phyloP scores from a whole-genome alignment of 768 basidiomycete genomes.

The Lactarius psammicola region DNA sequence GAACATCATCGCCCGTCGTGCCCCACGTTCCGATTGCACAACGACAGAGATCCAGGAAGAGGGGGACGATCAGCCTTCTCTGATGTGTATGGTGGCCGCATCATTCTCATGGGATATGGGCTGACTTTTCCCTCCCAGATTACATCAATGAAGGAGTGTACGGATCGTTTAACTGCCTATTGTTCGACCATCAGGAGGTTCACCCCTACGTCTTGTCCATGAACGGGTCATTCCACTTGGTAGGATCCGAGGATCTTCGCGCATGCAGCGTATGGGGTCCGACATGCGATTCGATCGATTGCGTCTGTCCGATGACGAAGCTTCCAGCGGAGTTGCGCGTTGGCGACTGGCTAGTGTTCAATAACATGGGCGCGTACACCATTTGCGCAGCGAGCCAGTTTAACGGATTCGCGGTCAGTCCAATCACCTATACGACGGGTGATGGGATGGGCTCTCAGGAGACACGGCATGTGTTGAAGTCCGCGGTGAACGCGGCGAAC shows the following conservation, averaged over 20 bases:
- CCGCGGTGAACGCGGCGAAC: slow-evolving; percentile 40
- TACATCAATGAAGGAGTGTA: slow-evolving; percentile 94
- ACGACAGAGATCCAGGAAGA: slow-evolving; percentile 31
- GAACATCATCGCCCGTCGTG: slow-evolving; percentile 89
- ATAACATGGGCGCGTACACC: slow-evolving; percentile 99
- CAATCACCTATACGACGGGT: slow-evolving; percentile 76
- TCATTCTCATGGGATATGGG: slow-evolving; percentile 7
- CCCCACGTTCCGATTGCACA: slow-evolving; percentile 44
- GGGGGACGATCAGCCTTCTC: slow-evolving; percentile 47
- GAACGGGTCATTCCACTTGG: slow-evolving; percentile 61
- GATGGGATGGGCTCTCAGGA: slow-evolving; percentile 48
- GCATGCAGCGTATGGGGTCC: slow-evolving; percentile 92
- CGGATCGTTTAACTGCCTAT: slow-evolving; percentile 93
- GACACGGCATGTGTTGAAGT: slow-evolving; percentile 50
- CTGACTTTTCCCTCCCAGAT: slow-evolving; percentile 48
- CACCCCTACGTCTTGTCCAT: slow-evolving; percentile 79
- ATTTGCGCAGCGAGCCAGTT: slow-evolving; percentile 94
- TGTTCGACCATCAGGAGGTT: slow-evolving; percentile 87
- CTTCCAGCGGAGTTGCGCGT: slow-evolving; percentile 73
- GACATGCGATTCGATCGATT: slow-evolving; percentile 97
- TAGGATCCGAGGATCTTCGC: slow-evolving; percentile 44
- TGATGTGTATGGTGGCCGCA: slow-evolving; percentile 80
- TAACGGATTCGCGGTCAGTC: slow-evolving; percentile 84
- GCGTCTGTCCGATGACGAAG: slow-evolving; percentile 64
- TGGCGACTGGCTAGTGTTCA: slow-evolving; percentile 98